Base-by-base conservation (phyloP, 306 rosid species). In the Malus fusca region DNA sequence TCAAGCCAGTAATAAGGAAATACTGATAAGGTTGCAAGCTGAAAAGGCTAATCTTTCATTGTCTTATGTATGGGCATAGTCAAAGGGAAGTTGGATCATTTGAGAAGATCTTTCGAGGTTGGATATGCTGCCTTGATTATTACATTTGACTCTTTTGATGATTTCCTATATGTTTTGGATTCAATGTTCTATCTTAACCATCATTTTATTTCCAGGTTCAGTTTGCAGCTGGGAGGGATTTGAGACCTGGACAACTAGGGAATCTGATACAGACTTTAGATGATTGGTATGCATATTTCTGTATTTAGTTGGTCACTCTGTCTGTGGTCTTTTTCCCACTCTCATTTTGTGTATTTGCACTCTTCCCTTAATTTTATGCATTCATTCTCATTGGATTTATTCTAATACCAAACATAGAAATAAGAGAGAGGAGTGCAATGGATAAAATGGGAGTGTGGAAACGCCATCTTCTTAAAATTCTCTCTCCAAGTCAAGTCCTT, bases 11-110 rank as follows among this genome's bases (percentile, higher is more conserved):
- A 11, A 58, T 61, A 60, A 60, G 18, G 40, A 73, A 46, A 37
- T 61, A 35, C 26, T 72, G 30, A 72, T 33, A 40, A 17, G 44
- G 21, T 40, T 1, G 26, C 37, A 1, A 26, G 18, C 46, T 6
- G 13, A 40, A 23, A 53, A 8, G 64, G 55, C 55, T 73, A 7
- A 43, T 63, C 4, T 44, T 26, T 40, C 52, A 11, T 19, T 61
- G 69, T 74, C 4, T 62, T 33, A n/a, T 33, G 58, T 19, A 19
- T 44, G 77, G 77, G 77, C 70, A 74, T 74, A 6, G 66, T 74
- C 77, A 74, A 63, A 30, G 77, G 77, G 69, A 74, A 74, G 61
- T 31, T 74, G 70, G 77, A 74, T 62, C 77, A 74, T 63, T 62
- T 74, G 69, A 74, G 21, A 74, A 62, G 77, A 74, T 74, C 77